Conservation (phyloP, 1,284 basidiomycete genomes). For the Somion occarium region DNA sequence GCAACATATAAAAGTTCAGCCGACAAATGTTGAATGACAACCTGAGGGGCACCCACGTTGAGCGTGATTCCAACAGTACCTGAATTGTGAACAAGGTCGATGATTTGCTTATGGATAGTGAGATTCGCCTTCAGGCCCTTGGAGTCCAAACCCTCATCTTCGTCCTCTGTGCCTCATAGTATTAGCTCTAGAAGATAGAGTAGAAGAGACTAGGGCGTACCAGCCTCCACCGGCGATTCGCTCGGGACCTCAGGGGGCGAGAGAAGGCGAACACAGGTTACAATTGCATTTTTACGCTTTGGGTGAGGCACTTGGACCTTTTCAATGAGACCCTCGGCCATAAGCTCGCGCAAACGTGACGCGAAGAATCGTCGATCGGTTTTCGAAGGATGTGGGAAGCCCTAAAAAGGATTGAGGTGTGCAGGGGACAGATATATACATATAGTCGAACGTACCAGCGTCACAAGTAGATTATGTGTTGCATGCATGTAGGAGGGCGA, state of each 20-base stretch:
- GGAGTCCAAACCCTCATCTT: conserved; percentile 11
- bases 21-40: conserved; percentile 6
- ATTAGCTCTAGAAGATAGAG: background rate
- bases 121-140: conserved; percentile 49
- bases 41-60: conserved; percentile 39
- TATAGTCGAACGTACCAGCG: conserved; percentile 48
- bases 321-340: conserved; percentile 67
- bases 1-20: too few relatives aligned
- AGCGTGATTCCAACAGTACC: conserved; percentile 66
- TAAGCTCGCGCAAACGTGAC: conserved; percentile 62
- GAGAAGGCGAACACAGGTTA: conserved; percentile 61
- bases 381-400: conserved; percentile 66
- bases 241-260: conserved; percentile 31
- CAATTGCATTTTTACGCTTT: conserved; percentile 34
- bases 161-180: too few relatives aligned
- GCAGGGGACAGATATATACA: too few relatives aligned
- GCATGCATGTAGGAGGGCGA: conserved; percentile 65
- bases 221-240: too few relatives aligned
- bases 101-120: conserved; percentile 72
- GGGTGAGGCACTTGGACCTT: conserved; percentile 61
- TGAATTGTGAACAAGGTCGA: conserved; percentile 62
- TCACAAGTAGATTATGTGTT: conserved; percentile 64
- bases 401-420: conserved; percentile 46
- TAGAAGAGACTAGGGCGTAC: background rate
- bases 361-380: conserved; percentile 76